Percentiles rank a stretch among this genome's conserved stretches.
These are phyloP conservation scores for Yarrowia porcina DNA, from an alignment of 805 yeast species.

Conservation along the genomic window DNA sequence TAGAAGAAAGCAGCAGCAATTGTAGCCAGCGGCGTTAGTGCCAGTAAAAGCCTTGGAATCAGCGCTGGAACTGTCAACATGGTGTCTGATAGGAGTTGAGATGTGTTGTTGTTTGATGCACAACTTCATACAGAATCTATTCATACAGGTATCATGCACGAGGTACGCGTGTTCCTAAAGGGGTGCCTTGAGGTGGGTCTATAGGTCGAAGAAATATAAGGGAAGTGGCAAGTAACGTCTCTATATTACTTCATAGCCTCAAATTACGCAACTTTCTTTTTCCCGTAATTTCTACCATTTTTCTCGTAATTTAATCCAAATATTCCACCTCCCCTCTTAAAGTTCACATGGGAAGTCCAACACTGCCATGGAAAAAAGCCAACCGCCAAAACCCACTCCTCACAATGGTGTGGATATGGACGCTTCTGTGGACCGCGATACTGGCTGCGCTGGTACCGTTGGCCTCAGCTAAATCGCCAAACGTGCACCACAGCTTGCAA, in stretches of 20 bases:
- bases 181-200: too few species aligned
- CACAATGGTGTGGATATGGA: slow-evolving; percentile 24
- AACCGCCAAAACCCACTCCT: neutral
- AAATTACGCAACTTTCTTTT: too few species aligned
- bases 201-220: too few species aligned
- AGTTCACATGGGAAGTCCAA: neutral
- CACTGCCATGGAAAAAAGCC: neutral
- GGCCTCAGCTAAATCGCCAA: neutral
- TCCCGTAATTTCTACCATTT: neutral
- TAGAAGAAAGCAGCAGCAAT: neutral
- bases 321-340: too few species aligned
- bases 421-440: neutral
- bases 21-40: slow-evolving; percentile 13
- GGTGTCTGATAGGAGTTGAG: neutral
- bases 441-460: slow-evolving; percentile 1
- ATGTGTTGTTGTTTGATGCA: neutral
- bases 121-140: neutral
- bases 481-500: neutral
- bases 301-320: neutral
- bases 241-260: too few species aligned
- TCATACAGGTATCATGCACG: neutral
- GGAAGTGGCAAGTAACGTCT: too few species aligned
- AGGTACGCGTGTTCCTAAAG: neutral
- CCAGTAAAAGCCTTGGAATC: slow-evolving; percentile 12
- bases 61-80: slow-evolving; percentile 11